Conservation (phyloP, 1,284 basidiomycete species). For the Jaminaea rosea region DNA sequence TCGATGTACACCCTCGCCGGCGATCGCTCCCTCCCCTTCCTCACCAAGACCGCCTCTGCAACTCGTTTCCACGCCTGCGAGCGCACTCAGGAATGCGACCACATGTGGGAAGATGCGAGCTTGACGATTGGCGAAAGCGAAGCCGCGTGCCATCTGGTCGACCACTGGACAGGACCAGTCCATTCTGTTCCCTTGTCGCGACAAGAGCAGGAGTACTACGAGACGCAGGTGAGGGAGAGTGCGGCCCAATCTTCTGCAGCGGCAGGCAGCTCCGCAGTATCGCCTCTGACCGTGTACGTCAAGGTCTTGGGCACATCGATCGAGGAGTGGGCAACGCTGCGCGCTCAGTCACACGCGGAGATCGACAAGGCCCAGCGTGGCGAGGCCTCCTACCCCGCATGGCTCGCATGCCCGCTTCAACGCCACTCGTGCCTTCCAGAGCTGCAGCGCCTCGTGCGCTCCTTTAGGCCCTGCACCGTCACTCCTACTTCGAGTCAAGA, state of each 20-base stretch:
- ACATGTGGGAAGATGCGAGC: not conserved
- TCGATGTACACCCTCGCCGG: not conserved
- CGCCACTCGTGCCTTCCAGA: constrained; percentile 80
- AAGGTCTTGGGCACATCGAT: not conserved
- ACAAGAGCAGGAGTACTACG: constrained; percentile 1
- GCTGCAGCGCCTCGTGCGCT: constrained; percentile 63
- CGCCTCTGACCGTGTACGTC: not conserved
- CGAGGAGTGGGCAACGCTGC: not conserved
- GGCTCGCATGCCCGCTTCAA: constrained; percentile 55
- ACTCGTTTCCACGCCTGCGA: constrained; percentile 4
- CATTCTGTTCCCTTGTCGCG: not conserved
- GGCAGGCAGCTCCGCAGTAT: too few species aligned
- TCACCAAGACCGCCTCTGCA: not conserved
- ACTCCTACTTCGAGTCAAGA: not conserved
- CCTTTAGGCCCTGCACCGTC: constrained; percentile 54
- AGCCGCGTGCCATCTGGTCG: not conserved
- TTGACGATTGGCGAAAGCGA: not conserved
- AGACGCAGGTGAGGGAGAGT: not conserved
- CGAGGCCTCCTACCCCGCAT: not conserved
- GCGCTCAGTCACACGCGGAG: not conserved
- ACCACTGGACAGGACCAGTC: not conserved
- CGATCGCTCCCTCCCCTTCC: not conserved
- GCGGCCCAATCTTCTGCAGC: too few species aligned
- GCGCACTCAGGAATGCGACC: not conserved
- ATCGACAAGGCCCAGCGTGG: not conserved